Base-by-base conservation (phyloP, 2,329 filamentous ascomycete genomes). In the Domatiomyces catenatus region DNA sequence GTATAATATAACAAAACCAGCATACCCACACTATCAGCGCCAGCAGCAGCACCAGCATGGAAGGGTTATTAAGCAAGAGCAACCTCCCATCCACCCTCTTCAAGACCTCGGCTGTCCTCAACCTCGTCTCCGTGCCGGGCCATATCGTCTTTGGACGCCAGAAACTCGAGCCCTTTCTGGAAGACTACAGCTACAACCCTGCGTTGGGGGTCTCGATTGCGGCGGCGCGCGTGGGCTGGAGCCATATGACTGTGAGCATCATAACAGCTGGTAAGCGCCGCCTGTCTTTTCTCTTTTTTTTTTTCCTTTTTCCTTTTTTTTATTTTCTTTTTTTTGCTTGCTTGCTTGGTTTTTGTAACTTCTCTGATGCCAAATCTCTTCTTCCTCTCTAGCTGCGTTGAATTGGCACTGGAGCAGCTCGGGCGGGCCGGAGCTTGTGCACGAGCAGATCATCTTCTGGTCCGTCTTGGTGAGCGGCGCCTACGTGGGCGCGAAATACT, bases 401-500 rank as follows among this genome's bases (percentile, higher is more conserved):
- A 46, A 46, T 26, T 52, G 46, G 45, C 44, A 50, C n/a, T 52
- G 48, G 47, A 43, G 36, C 7, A 49, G 22, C 8, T 50, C 50
- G 15, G 12, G 43, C 39, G 50, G 50, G 26, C 50, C 48, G 8
- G 24, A 46, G 44, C 44, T 42, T 12, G 26, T 24, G 42, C 39
- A 45, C 28, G 48, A 50, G 42, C 45, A 42, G 42, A 47, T 42
- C 15, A 48, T 48, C 10, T 48, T 51, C 47, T 52, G 50, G 50
- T 49, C 43, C 7, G 12, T 50, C 43, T n/a, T 52, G 8, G 48
- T 32, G 26, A 39, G 32, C 8, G 24, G 45, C 22, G 20, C 26
- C 12, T 17, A 19, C 7, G 45, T 42, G 18, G 50, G 47, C 43
- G 15, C 18, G 22, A 19, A 48, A 22, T 50, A 48, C 32, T 45